A percentile compares a stretch with the other conserved stretches of the same genome.
These are phyloP conservation scores for Lonicera japonica DNA, from an alignment of 129 eudicot genomes.

Conservation along the genomic window DNA sequence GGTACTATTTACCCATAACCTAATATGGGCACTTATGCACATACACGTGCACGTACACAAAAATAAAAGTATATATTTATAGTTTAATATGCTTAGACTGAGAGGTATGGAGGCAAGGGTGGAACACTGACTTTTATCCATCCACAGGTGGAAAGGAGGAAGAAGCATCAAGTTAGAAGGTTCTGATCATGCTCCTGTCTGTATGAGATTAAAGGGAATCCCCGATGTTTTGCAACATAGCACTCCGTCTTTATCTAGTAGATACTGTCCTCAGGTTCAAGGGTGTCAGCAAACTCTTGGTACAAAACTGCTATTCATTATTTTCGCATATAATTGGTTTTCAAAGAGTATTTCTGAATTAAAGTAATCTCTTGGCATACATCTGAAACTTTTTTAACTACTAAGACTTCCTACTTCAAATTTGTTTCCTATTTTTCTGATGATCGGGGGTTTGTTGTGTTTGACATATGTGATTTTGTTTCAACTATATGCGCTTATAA, in stretches of 20 bases:
- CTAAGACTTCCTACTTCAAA: not conserved
- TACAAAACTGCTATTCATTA: constrained; percentile 19
- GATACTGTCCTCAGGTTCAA: constrained; percentile 89
- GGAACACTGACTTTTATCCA: not conserved
- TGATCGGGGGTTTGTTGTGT: not conserved
- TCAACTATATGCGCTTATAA: not conserved
- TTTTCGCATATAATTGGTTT: not conserved
- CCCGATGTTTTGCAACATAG: constrained; percentile 45
- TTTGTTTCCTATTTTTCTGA: not conserved
- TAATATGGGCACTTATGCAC: no score
- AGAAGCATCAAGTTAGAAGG: constrained; percentile 65
- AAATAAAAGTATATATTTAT: not conserved
- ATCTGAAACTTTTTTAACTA: not conserved
- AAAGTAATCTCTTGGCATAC: not conserved
- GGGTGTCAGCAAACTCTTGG: constrained; percentile 98
- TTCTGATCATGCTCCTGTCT: constrained; percentile 93
- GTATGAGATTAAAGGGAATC: constrained; percentile 44
- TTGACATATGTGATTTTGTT: not conserved
- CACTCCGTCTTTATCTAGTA: constrained; percentile 77
- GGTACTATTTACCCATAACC: no score
- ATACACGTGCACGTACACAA: not conserved
- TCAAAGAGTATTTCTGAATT: no score
- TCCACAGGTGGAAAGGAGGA: constrained; percentile 70
- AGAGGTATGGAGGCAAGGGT: no score
- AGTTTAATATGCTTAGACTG: not conserved